Percentiles rank a stretch among this genome's conserved stretches.
Evolutionary conservation across 1,284 basidiomycete genomes (phyloP).

Genomic region (Mixia osmundae): DNA sequence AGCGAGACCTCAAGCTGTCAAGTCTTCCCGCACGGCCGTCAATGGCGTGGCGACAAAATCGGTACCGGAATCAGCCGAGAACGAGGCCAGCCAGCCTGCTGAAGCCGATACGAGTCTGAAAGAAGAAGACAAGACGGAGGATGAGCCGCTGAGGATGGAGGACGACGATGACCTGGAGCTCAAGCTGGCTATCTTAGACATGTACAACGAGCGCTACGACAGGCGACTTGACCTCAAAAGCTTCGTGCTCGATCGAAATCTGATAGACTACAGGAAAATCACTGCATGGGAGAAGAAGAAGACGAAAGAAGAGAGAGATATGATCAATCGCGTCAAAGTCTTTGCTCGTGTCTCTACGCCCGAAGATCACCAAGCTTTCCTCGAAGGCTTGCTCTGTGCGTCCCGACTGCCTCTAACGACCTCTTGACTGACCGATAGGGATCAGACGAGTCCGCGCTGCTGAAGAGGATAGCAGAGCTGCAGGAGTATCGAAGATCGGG

Average conservation of each 20-base stretch:
- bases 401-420: conserved; percentile 5
- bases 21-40: conserved; percentile 6
- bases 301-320: conserved; percentile 72
- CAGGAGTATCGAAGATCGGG: conserved; percentile 71
- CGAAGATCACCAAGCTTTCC: conserved; percentile 70
- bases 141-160: conserved; percentile 41
- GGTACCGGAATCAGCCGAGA: conserved; percentile 26
- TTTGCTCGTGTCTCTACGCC: conserved; percentile 81
- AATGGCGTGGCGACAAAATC: conserved; percentile 3
- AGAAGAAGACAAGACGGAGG: conserved; percentile 22
- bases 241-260: conserved; percentile 75
- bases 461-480: conserved; percentile 64
- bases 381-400: conserved; percentile 70
- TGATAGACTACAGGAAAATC: conserved; percentile 86
- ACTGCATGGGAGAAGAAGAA: conserved; percentile 74
- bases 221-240: conserved; percentile 66
- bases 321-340: conserved; percentile 67
- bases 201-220: conserved; percentile 79
- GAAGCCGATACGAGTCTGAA: conserved; percentile 26
- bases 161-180: conserved; percentile 56
- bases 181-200: conserved; percentile 72
- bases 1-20: conserved; percentile 8
- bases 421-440: not conserved
- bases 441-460: conserved; percentile 60
- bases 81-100: conserved; percentile 13